phyloP scores from a whole-genome alignment of 306 rosid species.

The Dryas octopetala region DNA sequence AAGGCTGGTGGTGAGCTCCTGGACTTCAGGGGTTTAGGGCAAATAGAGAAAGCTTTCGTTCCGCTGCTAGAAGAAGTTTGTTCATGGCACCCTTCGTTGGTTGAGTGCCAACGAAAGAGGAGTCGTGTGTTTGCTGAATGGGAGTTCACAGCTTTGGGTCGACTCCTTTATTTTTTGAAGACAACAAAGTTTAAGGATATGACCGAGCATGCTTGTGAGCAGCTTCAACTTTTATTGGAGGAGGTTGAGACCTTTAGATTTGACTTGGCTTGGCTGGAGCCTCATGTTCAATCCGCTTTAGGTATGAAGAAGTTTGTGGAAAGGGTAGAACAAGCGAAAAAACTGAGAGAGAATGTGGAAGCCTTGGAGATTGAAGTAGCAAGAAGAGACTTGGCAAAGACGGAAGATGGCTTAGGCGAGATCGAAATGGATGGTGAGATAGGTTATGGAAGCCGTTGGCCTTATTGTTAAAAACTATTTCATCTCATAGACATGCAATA shows the following conservation, averaged over 20 bases:
- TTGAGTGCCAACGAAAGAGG: neutral
- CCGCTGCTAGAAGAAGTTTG: neutral
- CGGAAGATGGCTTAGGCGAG: too few relatives aligned
- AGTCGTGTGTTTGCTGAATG: neutral
- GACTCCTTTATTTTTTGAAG: neutral
- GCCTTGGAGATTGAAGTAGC: too few relatives aligned
- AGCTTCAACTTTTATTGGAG: neutral
- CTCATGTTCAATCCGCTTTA: neutral
- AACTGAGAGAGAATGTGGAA: too few relatives aligned
- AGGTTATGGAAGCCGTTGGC: too few relatives aligned
- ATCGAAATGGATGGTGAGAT: too few relatives aligned
- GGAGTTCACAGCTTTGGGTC: neutral
- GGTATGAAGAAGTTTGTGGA: neutral
- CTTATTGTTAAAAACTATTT: too few relatives aligned
- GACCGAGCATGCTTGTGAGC: neutral
- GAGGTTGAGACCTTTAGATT: neutral
- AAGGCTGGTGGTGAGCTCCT: neutral
- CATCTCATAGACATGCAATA: too few relatives aligned
- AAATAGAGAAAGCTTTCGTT: neutral
- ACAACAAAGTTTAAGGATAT: neutral
- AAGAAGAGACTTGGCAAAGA: too few relatives aligned
- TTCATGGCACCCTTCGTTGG: neutral
- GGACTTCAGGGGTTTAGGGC: neutral
- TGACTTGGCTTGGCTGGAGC: conserved; percentile 8
- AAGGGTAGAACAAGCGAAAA: neutral